A percentile compares a stretch with the other conserved stretches of the same genome.
Conservation (phyloP, 2,329 filamentous ascomycete species). For the Monilinia aucupariae region DNA sequence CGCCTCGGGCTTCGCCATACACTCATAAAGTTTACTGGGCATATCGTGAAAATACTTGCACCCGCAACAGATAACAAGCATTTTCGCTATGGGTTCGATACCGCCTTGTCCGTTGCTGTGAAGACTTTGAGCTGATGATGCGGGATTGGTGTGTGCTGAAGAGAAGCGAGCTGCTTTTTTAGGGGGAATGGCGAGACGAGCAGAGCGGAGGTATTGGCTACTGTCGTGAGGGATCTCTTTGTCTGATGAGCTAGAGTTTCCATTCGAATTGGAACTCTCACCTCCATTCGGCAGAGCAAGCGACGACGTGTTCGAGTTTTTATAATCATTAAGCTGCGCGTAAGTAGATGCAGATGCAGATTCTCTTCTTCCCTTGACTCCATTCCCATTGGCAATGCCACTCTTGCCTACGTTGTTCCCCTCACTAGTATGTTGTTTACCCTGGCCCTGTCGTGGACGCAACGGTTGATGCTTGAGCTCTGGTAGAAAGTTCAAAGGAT, state of each 20-base stretch:
- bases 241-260: constrained; percentile 19
- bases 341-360: constrained; percentile 3
- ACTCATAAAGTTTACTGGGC: constrained; percentile 58
- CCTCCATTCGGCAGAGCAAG: background rate
- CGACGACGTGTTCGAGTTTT: constrained; percentile 4
- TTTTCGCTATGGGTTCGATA: constrained; percentile 46
- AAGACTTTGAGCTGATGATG: constrained; percentile 7
- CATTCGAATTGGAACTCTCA: background rate
- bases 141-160: background rate
- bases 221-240: background rate
- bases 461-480: constrained; percentile 40
- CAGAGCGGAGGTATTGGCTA: constrained; percentile 27
- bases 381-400: background rate
- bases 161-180: constrained; percentile 4
- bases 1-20: constrained; percentile 55
- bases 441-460: constrained; percentile 30
- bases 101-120: constrained; percentile 3
- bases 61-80: constrained; percentile 60
- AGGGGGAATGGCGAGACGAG: constrained; percentile 20
- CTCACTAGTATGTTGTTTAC: constrained; percentile 21
- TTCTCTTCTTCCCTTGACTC: background rate
- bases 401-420: background rate
- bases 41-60: constrained; percentile 63
- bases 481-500: constrained; percentile 36
- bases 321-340: constrained; percentile 7